A percentile compares a stretch with the other conserved stretches of the same genome.
Conservation (phyloP, 2,329 filamentous ascomycete species). For the Microdochium trichocladiopsis region DNA sequence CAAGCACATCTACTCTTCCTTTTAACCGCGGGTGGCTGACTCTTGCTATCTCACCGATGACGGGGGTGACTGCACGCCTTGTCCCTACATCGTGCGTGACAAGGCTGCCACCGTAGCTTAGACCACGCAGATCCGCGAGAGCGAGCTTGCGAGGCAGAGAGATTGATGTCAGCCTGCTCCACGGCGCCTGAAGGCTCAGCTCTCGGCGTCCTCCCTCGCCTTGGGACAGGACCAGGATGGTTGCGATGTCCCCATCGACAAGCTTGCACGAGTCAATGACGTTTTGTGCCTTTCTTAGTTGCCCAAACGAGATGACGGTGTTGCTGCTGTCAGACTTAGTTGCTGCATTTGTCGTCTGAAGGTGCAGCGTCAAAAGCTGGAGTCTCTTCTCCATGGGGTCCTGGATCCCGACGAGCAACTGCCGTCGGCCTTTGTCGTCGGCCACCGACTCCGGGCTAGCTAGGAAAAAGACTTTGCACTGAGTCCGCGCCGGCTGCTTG, state of each 20-base stretch:
- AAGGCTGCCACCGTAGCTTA: conserved; percentile 47
- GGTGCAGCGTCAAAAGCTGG: conserved; percentile 57
- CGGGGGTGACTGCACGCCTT: conserved; percentile 37
- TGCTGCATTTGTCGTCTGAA: conserved; percentile 27
- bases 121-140: conserved; percentile 50
- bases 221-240: conserved; percentile 64
- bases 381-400: conserved; percentile 62
- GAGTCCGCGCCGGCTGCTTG: conserved; percentile 40
- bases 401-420: conserved; percentile 62
- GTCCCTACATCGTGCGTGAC: conserved; percentile 44
- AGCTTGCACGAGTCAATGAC: conserved; percentile 69
- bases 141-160: conserved; percentile 50
- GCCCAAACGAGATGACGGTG: conserved; percentile 36
- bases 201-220: conserved; percentile 56
- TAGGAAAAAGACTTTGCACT: conserved; percentile 62
- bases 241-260: conserved; percentile 57
- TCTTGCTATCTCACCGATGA: conserved; percentile 39
- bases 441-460: conserved; percentile 48
- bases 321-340: conserved; percentile 22
- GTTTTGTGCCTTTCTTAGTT: conserved; percentile 54
- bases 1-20: conserved; percentile 60
- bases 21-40: conserved; percentile 51
- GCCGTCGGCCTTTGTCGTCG: conserved; percentile 44
- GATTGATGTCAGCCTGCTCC: conserved; percentile 65
- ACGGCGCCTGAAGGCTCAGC: conserved; percentile 68